Evolutionary conservation across 2,329 filamentous ascomycete genomes (phyloP).

Genomic region (Ramularia endophylla): DNA sequence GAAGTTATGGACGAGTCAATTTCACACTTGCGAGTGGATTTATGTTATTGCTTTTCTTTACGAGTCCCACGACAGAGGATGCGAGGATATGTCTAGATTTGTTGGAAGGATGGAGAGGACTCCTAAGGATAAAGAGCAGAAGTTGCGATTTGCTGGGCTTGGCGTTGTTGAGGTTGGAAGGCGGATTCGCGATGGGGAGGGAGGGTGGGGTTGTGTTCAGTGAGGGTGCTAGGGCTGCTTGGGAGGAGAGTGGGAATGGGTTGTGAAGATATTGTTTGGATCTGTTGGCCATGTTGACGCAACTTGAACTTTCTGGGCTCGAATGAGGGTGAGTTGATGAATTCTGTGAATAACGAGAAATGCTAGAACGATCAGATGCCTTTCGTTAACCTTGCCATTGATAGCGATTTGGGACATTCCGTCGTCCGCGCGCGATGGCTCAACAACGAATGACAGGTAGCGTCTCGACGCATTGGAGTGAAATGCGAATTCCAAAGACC

Average conservation of each 20-base stretch:
- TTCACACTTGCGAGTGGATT: conserved; percentile 32
- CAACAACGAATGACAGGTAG: too few species aligned
- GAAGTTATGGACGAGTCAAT: conserved; percentile 31
- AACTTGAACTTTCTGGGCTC: too few species aligned
- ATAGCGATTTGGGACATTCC: too few species aligned
- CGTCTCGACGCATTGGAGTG: too few species aligned
- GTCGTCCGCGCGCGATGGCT: too few species aligned
- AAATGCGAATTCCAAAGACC: too few species aligned
- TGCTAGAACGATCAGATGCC: too few species aligned
- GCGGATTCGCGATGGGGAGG: conserved; percentile 27
- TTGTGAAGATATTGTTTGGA: too few species aligned
- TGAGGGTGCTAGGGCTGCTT: conserved; percentile 25
- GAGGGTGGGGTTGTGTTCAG: conserved; percentile 28
- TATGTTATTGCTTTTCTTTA: conserved; percentile 30
- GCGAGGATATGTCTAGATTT: conserved; percentile 28
- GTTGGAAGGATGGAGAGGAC: conserved; percentile 26
- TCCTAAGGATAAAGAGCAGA: conserved; percentile 29
- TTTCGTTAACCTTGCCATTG: too few species aligned
- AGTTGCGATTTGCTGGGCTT: conserved; percentile 32
- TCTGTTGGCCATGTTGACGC: too few species aligned
- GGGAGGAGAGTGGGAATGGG: conserved; percentile 17
- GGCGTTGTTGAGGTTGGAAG: conserved; percentile 28
- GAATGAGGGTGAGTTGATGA: too few species aligned
- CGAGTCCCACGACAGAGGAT: conserved; percentile 23
- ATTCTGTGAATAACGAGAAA: too few species aligned